Conservation (phyloP, 1,284 basidiomycete species). For the Farysia itapuensis region DNA sequence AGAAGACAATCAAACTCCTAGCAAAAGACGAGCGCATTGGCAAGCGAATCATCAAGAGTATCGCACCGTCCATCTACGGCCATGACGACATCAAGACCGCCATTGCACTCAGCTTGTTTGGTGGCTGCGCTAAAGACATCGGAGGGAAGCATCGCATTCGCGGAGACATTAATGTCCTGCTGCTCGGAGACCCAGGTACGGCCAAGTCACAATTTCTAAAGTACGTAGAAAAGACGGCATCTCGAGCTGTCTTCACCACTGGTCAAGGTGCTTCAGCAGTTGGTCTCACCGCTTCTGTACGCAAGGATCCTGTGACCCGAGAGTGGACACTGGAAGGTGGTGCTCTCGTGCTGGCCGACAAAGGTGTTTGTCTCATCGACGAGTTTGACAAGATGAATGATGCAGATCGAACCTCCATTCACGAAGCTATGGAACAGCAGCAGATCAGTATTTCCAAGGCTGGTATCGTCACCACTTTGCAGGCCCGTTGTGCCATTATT, state of each 20-base stretch:
- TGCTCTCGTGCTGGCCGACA: constrained; percentile 93
- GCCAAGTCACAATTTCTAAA: constrained; percentile 99
- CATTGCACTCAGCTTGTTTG: constrained; percentile 88
- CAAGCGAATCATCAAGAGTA: constrained; percentile 96
- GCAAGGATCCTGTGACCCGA: constrained; percentile 92
- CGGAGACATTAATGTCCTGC: constrained; percentile 93
- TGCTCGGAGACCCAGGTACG: constrained; percentile 96
- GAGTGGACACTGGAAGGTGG: constrained; percentile 99
- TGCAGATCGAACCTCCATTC: constrained; percentile 81
- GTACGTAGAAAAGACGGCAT: constrained; percentile 96
- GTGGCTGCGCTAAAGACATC: constrained; percentile 91
- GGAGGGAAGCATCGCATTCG: constrained; percentile 94
- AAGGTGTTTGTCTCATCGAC: constrained; percentile 97
- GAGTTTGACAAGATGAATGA: constrained; percentile 99
- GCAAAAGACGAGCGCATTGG: constrained; percentile 89
- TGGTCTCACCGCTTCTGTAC: constrained; percentile 94
- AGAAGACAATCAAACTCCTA: constrained; percentile 82
- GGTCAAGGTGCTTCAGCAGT: constrained; percentile 97
- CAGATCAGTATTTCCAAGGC: constrained; percentile 99
- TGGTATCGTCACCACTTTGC: constrained; percentile 93
- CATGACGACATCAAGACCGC: constrained; percentile 99
- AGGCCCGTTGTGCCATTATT: constrained; percentile 94
- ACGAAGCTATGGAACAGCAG: constrained; percentile 99
- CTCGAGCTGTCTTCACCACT: constrained; percentile 96
- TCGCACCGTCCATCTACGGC: constrained; percentile 96